A percentile compares a stretch with the other conserved stretches of the same genome.
Evolutionary conservation across 208 protist species (phyloP).

Genomic region (Kentomonas sorsogonicus): DNA sequence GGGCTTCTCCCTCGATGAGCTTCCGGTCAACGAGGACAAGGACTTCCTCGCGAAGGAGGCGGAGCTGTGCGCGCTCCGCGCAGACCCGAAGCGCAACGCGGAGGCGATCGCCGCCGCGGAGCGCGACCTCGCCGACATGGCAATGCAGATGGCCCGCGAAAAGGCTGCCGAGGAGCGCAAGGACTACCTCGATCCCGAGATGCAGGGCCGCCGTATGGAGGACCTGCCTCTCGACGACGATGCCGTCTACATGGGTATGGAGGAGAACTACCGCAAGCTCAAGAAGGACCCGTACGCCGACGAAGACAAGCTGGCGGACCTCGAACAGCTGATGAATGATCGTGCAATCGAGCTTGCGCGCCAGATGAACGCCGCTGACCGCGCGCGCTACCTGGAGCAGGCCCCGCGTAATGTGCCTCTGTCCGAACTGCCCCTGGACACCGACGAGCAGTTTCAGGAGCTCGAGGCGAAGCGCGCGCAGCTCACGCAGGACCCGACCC

Average conservation of each 20-base stretch:
- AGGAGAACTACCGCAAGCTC: conserved; percentile 55
- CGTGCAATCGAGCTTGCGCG: conserved; percentile 58
- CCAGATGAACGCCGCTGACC: conserved; percentile 53
- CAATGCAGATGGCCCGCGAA: conserved; percentile 48
- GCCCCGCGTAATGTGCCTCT: conserved; percentile 44
- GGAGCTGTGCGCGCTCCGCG: conserved; percentile 34
- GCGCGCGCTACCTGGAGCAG: conserved; percentile 36
- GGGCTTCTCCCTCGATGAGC: conserved; percentile 56
- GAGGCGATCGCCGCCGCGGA: conserved; percentile 28
- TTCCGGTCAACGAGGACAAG: conserved; percentile 46
- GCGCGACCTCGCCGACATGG: conserved; percentile 40
- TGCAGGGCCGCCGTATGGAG: conserved; percentile 41
- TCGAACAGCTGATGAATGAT: conserved; percentile 73
- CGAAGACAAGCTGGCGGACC: conserved; percentile 36
- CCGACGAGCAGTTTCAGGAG: conserved; percentile 49
- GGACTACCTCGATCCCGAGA: conserved; percentile 64
- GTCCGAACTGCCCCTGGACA: conserved; percentile 67
- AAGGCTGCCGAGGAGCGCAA: conserved; percentile 44
- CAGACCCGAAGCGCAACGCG: conserved; percentile 38
- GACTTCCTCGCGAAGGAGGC: conserved; percentile 51
- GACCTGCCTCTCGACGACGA: conserved; percentile 58
- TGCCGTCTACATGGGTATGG: conserved; percentile 50
- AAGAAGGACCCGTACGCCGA: conserved; percentile 58
- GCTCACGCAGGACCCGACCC: conserved; percentile 44
- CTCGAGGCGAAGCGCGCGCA: conserved; percentile 59